Evolutionary conservation across 768 basidiomycete species (phyloP).

Genomic region (Suillus hirtellus): DNA sequence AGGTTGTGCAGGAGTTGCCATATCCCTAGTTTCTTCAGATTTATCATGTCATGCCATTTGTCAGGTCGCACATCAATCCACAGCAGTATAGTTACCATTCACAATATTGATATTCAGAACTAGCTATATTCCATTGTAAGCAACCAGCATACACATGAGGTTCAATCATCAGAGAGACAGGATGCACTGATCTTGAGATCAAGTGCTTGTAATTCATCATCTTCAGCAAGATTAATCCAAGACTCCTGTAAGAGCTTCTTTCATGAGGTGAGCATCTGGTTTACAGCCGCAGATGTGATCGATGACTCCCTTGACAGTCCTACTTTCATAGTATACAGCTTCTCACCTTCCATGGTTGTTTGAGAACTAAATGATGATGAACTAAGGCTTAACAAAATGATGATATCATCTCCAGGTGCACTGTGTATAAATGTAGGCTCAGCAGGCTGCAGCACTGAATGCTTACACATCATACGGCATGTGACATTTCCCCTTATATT

Average conservation of each 20-base stretch:
- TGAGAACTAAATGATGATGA: too few species aligned
- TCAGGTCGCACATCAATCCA: not conserved
- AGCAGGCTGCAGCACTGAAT: too few species aligned
- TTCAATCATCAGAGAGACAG: not conserved
- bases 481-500: too few species aligned
- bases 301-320: constrained; percentile 57
- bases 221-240: constrained; percentile 60
- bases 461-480: too few species aligned
- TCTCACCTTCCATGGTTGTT: too few species aligned
- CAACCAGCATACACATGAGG: not conserved
- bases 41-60: constrained; percentile 45
- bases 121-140: constrained; percentile 46
- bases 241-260: constrained; percentile 69
- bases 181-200: constrained; percentile 84
- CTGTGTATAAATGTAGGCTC: too few species aligned
- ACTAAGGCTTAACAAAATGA: too few species aligned
- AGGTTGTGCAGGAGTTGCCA: too few species aligned
- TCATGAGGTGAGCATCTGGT: constrained; percentile 81
- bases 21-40: constrained; percentile 53
- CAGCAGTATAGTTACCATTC: constrained; percentile 61
- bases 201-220: constrained; percentile 64
- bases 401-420: too few species aligned
- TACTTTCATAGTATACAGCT: too few species aligned
- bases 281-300: constrained; percentile 78
- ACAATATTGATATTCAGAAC: constrained; percentile 91